Base-by-base conservation (phyloP, 441 rosid species). In the Geranium incanum region DNA sequence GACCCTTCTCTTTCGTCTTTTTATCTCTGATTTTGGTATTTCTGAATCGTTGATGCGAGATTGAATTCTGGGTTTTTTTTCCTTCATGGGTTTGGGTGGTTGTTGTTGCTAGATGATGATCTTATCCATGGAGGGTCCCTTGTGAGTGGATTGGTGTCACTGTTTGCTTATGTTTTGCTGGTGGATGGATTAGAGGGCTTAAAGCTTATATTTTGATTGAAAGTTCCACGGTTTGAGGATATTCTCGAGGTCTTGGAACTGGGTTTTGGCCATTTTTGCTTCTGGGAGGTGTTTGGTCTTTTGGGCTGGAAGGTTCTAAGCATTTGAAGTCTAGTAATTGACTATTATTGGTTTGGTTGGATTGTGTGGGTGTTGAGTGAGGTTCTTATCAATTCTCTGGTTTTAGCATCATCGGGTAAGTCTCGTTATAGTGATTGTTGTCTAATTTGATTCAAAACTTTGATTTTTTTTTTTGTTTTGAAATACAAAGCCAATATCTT, bases 31-130 rank as follows among this genome's bases (percentile, higher is more conserved):
- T 52, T 52, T 52, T 3, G 19, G 18, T 13, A 3, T 50, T n/a
- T 52, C n/a, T n/a, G 15, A 16, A 13, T 52, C 15, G 60, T 15
- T 52, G 60, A 52, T 52, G 60, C 60, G n/a, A 0, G 6, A 12
- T n/a, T 52, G 18, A 52, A 52, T 52, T 12, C n/a, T 52, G 60
- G 60, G 60, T 52, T 52, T 52, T 52, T n/a, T 15, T 52, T n/a
- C 18, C 16, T 52, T 52, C 8, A 39, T 39, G 43, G 43, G 43
- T 39, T 52, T n/a, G 60, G 60, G 60, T 52, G 60, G 18, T 52
- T 52, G 60, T 6, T 52, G 60, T 52, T 52, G 60, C 19, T 52
- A 15, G 60, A 12, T 52, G 16, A 52, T 52, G 2, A 12, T 52
- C 18, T 52, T 52, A 52, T 52, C 60, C 60, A 52, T 15, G 59